A percentile compares a stretch with the other conserved stretches of the same genome.
These are phyloP conservation scores for Tuber brumale DNA, from an alignment of 495 filamentous ascomycete species.

Conservation along the genomic window DNA sequence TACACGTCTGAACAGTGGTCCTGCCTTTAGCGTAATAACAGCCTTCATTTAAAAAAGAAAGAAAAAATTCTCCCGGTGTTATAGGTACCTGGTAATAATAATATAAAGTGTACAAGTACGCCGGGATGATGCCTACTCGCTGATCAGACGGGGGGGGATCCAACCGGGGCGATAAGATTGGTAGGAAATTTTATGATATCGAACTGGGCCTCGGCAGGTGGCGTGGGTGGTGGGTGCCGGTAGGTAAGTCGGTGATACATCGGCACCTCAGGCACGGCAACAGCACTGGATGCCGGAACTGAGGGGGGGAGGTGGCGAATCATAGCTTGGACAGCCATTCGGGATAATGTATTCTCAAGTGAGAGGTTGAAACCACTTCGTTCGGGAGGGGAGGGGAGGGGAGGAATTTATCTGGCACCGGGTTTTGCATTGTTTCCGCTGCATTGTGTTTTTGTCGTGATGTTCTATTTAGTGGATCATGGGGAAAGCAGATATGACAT, in stretches of 20 bases:
- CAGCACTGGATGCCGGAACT: neutral
- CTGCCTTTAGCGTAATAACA: neutral
- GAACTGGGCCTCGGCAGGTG: neutral
- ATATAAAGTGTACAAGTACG: neutral
- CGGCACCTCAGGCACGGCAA: neutral
- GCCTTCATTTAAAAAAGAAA: neutral
- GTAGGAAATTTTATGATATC: neutral
- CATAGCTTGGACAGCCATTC: neutral
- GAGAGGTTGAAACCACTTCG: neutral
- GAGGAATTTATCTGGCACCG: neutral
- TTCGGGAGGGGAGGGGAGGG: neutral
- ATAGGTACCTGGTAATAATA: neutral
- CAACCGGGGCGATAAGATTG: neutral
- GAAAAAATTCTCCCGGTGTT: neutral
- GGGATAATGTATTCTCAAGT: neutral
- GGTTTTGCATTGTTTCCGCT: neutral
- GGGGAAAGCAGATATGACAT: neutral
- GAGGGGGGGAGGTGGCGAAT: neutral
- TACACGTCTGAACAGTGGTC: neutral
- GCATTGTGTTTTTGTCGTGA: neutral
- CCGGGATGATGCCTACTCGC: constrained; percentile 1
- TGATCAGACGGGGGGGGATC: neutral
- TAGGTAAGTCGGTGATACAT: neutral
- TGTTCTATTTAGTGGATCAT: neutral
- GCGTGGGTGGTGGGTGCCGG: neutral